Base-by-base conservation (phyloP, 2,329 filamentous ascomycete genomes). In the Mycosphaerelloides madeirae region DNA sequence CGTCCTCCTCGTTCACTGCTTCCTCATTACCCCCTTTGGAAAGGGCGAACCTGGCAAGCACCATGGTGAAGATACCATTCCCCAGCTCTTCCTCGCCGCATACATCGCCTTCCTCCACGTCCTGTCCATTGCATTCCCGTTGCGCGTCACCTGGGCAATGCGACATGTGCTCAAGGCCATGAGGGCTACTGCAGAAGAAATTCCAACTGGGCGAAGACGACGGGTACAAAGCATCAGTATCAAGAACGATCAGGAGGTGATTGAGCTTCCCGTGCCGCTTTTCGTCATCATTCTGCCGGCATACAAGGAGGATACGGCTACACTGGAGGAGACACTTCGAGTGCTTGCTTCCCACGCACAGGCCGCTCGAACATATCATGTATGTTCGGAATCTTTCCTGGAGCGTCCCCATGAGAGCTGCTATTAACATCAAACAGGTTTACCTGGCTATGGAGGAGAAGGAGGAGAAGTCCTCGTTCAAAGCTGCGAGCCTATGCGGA, bases 371-470 rank as follows among this genome's bases (percentile, higher is more conserved):
- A 78, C 75, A 38, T 87, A 87, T 62, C 83, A 87, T 72, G 83
- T 86, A 66, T 73, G 82, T 78, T 54, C 55, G 44, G n/a, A n/a
- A n/a, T n/a, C n/a, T n/a, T n/a, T n/a, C n/a, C n/a, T n/a, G n/a
- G n/a, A n/a, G n/a, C n/a, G n/a, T n/a, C n/a, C n/a, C n/a, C 41
- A 33, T 13, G 18, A 37, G 9, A 25, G 22, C 22, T 25, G 22
- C 9, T 5, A 25, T 25, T 25, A 9, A 25, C 22, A 25, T 6
- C 5, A 9, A 9, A 49, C 42, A 87, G 83, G 70, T 87, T 41
- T 86, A 82, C 58, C 72, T 87, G 22, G 84, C 79, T 16, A 87
- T 87, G 83, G 84, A 87, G 60, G 70, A 81, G 56, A 79, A 83
- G 46, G 84, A 87, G 61, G 67, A 69, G 38, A 74, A 78, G 36